A percentile compares a stretch with the other conserved stretches of the same genome.
Conservation (phyloP, 768 basidiomycete species). For the Austroboletus eburneus region DNA sequence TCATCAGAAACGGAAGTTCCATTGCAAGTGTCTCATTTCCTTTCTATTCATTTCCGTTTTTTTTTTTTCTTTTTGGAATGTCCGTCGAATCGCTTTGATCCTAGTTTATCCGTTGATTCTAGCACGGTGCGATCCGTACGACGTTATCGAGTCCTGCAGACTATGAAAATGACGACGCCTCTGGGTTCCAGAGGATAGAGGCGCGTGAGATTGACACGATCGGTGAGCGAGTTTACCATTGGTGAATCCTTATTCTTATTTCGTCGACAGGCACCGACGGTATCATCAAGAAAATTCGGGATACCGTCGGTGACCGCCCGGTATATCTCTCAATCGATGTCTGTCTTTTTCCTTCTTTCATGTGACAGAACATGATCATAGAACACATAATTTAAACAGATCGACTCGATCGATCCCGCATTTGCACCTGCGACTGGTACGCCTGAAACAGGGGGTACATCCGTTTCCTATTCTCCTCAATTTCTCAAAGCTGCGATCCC, state of each 20-base stretch:
- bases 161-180: slow-evolving; percentile 70
- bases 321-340: slow-evolving; percentile 81
- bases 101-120: slow-evolving; percentile 55
- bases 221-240: slow-evolving; percentile 37
- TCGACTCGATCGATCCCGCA: slow-evolving; percentile 76
- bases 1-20: slow-evolving; percentile 72
- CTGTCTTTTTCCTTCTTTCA: slow-evolving; percentile 14
- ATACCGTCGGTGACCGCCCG: slow-evolving; percentile 69
- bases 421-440: slow-evolving; percentile 84
- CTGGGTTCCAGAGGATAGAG: slow-evolving; percentile 80
- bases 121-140: slow-evolving; percentile 87
- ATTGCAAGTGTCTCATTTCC: slow-evolving; percentile 67
- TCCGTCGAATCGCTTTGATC: slow-evolving; percentile 50
- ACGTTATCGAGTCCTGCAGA: slow-evolving; percentile 76
- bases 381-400: slow-evolving; percentile 35
- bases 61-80: slow-evolving; percentile 10
- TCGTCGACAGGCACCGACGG: slow-evolving; percentile 53
- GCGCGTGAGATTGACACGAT: slow-evolving; percentile 82
- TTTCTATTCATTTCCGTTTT: slow-evolving; percentile 6
- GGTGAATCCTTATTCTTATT: background rate
- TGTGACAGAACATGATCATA: background rate
- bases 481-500: no score
- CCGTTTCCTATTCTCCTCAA: background rate
- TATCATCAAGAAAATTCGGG: slow-evolving; percentile 76
- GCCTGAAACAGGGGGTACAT: slow-evolving; percentile 68